Base-by-base conservation (phyloP, 2,329 filamentous ascomycete genomes). In the Ceratocystis papillata region DNA sequence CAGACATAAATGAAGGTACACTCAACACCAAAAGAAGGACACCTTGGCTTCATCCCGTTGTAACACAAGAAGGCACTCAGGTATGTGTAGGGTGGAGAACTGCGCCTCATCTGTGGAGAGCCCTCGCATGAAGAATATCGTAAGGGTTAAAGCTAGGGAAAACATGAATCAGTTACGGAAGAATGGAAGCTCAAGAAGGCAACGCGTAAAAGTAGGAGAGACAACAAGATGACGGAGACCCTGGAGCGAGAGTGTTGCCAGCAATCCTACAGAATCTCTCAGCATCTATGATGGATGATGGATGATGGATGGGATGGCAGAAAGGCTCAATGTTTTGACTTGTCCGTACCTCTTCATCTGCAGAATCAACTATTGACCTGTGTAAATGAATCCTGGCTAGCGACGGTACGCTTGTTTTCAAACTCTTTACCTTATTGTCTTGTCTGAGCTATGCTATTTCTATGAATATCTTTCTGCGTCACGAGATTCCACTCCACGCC, bases 141-240 rank as follows among this genome's bases (percentile, higher is more conserved):
- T 59, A 59, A 37, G 55, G 55, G 30, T 33, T 37, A 37, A 41
- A 12, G 17, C 8, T 37, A 59, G 17, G 28, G 12, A 7, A 15
- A 37, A 7, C n/a, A 37, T 59, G 55, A 59, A 37, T 33, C 55
- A 37, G 7, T 50, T 48, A 10, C 15, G 30, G 6, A 25, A 64
- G 45, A 55, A 50, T 44, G 46, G 46, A 64, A 55, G 62, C 22
- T 33, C 44, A 46, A 44, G n/a, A 64, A 53, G n/a, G 48, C 61
- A 45, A 28, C 48, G n/a, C 37, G 37, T 20, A 64, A 63, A 22
- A 44, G 30, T 4, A 64, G 10, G 53, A 46, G 30, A 57, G 28
- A 57, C 22, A 20, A 59, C 20, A 44, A 55, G 63, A 57, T 44
- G 15, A 20, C 15, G 30, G 55, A 41, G 25, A 59, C 28, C 55